Evolutionary conservation across 768 basidiomycete genomes (phyloP).

Genomic region (Phlebiopsis gigantea): DNA sequence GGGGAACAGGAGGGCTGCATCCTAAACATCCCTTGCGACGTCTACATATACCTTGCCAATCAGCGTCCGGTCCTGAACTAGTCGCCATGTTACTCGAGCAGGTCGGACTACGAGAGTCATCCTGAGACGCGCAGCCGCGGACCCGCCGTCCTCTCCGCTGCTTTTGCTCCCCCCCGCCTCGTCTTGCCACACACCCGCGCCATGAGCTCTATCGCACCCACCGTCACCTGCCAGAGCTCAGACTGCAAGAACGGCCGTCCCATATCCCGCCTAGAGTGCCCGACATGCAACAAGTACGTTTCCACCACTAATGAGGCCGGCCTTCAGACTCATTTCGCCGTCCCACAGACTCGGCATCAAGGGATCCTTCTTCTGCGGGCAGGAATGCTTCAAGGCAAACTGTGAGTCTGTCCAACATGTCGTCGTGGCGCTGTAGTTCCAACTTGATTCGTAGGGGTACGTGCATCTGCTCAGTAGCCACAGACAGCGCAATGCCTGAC

Average conservation of each 20-base stretch:
- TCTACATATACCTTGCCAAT: not conserved
- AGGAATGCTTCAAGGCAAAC: constrained; percentile 93
- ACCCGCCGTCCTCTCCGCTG: not conserved
- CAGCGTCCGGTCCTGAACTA: not conserved
- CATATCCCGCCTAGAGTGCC: constrained; percentile 84
- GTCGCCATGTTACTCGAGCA: not conserved
- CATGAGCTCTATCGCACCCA: constrained; percentile 32
- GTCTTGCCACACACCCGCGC: not conserved
- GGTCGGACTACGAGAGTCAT: not conserved
- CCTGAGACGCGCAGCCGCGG: not conserved
- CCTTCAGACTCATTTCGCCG: constrained; percentile 7
- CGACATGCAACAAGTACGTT: constrained; percentile 82
- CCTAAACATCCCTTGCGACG: not conserved
- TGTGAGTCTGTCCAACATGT: constrained; percentile 50
- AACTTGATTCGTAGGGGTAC: constrained; percentile 29
- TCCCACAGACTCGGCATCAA: constrained; percentile 63
- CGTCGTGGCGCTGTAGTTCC: constrained; percentile 10
- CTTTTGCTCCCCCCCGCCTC: not conserved
- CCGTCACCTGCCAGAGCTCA: constrained; percentile 60
- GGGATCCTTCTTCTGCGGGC: constrained; percentile 88
- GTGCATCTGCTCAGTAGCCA: not conserved
- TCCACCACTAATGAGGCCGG: constrained; percentile 2
- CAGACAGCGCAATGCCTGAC: not conserved
- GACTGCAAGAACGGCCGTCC: constrained; percentile 78
- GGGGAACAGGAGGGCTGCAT: not conserved